phyloP scores from a whole-genome alignment of 257 asterid genomes.

The Solanum neorickii region DNA sequence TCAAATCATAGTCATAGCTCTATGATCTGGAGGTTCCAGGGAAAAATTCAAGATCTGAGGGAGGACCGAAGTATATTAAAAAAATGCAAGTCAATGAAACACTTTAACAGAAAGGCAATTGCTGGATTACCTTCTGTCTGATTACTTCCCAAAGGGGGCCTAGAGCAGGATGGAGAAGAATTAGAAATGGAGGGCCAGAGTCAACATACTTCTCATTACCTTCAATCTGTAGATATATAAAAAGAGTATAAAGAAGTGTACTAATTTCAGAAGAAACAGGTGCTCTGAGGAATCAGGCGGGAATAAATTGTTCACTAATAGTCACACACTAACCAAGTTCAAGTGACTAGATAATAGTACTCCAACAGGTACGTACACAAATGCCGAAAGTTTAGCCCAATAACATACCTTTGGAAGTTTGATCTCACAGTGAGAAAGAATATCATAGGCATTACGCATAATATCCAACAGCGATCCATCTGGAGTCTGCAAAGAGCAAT shows the following conservation, averaged over 20 bases:
- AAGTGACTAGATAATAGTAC: not conserved
- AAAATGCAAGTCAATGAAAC: not conserved
- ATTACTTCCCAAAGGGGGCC: constrained; percentile 98
- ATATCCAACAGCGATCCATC: constrained; percentile 94
- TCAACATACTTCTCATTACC: constrained; percentile 60
- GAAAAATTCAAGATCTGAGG: not conserved
- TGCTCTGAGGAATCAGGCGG: not conserved
- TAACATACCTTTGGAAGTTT: constrained; percentile 63
- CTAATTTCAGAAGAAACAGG: not conserved
- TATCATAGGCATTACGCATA: constrained; percentile 92
- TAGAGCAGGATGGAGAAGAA: constrained; percentile 95
- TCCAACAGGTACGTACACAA: not conserved
- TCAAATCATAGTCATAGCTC: not conserved
- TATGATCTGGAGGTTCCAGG: not conserved
- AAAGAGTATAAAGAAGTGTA: not conserved
- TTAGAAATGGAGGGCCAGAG: constrained; percentile 90
- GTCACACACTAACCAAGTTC: not conserved
- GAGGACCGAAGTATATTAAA: not conserved
- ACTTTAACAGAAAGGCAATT: not conserved
- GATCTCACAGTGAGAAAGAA: constrained; percentile 74
- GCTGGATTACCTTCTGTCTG: constrained; percentile 61
- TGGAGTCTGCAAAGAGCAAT: constrained; percentile 75
- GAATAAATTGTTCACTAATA: not conserved
- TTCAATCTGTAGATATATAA: constrained; percentile 45
- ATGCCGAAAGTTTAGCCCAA: not conserved